These are phyloP conservation scores for Entophlyctis luteolus DNA, from an alignment of 192 early-diverging fungal genomes.

Conservation along the genomic window DNA sequence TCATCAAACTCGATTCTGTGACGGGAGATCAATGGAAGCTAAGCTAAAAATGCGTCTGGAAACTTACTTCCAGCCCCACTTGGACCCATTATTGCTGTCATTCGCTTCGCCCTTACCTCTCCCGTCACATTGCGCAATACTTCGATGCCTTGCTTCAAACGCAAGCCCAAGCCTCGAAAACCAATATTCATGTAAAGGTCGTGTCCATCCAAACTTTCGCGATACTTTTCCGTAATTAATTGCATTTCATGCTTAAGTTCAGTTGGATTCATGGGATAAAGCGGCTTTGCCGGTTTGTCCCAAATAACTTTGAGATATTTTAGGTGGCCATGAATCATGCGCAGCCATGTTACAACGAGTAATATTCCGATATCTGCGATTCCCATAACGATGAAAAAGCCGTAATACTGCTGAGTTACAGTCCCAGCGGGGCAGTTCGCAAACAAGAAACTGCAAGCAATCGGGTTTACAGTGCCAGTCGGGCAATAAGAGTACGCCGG, in stretches of 20 bases:
- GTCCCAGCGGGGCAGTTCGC: constrained; percentile 35
- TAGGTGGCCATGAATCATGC: neutral
- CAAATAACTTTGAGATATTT: neutral
- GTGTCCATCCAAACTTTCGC: constrained; percentile 8
- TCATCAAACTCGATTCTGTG: constrained; percentile 23
- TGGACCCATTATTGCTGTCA: constrained; percentile 49
- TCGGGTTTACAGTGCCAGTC: constrained; percentile 41
- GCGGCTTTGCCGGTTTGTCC: too few relatives aligned
- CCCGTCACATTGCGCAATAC: constrained; percentile 22
- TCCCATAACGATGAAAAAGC: constrained; percentile 23
- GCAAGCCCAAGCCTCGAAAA: constrained; percentile 47
- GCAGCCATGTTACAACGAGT: neutral
- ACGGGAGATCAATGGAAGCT: neutral
- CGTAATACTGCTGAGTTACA: constrained; percentile 12
- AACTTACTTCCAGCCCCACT: constrained; percentile 26
- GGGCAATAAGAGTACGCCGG: constrained; percentile 54
- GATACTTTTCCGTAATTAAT: neutral
- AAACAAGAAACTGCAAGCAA: neutral
- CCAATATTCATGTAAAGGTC: constrained; percentile 51
- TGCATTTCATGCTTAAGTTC: neutral
- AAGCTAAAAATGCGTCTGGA: neutral
- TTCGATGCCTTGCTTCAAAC: constrained; percentile 30
- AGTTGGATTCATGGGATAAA: neutral
- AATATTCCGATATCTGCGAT: constrained; percentile 13
- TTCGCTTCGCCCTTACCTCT: constrained; percentile 2